Evolutionary conservation across 78 protist genomes (phyloP).

Genomic region (Dictyostelium capitatum): DNA sequence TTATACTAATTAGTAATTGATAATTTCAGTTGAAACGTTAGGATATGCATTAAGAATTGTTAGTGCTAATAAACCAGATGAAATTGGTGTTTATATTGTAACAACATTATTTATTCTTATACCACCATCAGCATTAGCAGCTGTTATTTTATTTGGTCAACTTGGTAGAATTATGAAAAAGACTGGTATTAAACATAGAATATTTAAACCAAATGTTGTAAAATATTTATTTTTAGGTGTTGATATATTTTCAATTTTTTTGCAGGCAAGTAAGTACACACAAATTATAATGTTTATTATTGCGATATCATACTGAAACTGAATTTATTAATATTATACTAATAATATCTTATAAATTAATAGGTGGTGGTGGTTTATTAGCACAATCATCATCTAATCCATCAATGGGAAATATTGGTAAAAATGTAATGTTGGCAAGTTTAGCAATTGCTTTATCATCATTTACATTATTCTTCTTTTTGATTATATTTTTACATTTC

Average conservation of each 20-base stretch:
- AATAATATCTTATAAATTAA: too few relatives aligned
- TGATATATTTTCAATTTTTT: conserved; percentile 30
- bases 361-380: conserved; percentile 36
- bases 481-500: conserved; percentile 5
- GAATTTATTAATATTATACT: too few relatives aligned
- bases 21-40: neutral
- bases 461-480: conserved; percentile 31
- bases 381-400: conserved; percentile 22
- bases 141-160: conserved; percentile 18
- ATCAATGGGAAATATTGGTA: neutral
- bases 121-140: conserved; percentile 35
- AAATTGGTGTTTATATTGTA: conserved; percentile 21
- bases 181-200: conserved; percentile 28
- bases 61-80: neutral
- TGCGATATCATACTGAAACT: neutral
- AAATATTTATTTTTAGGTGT: conserved; percentile 39
- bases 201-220: conserved; percentile 32
- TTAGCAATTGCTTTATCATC: conserved; percentile 25
- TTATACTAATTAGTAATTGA: too few relatives aligned
- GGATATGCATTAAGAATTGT: neutral
- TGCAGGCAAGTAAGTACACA: conserved; percentile 5
- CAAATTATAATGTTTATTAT: neutral
- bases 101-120: conserved; percentile 32
- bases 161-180: conserved; percentile 14
- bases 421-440: conserved; percentile 28